phyloP scores from a whole-genome alignment of 1,284 basidiomycete genomes.

The Thelephora terrestris region DNA sequence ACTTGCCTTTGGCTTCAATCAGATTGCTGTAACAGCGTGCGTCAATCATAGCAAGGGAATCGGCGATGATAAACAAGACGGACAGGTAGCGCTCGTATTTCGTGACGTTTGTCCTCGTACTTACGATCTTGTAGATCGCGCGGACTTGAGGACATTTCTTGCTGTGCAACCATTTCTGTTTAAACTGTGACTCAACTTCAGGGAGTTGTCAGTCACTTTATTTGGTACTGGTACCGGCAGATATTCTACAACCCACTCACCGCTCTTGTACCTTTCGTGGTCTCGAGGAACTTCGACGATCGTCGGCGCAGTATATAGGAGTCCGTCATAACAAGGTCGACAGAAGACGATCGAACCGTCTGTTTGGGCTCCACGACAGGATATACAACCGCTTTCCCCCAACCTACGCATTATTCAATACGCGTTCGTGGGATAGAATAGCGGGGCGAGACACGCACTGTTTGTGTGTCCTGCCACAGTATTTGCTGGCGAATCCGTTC shows the following conservation, averaged over 20 bases:
- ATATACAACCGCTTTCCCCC: constrained; percentile 39
- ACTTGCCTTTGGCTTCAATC: constrained; percentile 49
- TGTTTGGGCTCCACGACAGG: constrained; percentile 45
- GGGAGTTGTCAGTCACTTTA: neutral
- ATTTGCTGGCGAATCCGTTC: constrained; percentile 28
- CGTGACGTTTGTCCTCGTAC: constrained; percentile 32
- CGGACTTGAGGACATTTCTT: constrained; percentile 41
- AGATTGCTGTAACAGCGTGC: constrained; percentile 24
- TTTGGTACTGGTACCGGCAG: neutral
- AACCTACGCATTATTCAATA: constrained; percentile 5
- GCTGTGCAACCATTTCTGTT: constrained; percentile 49
- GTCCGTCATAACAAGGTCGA: constrained; percentile 37
- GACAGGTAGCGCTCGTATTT: constrained; percentile 52
- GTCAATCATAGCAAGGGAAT: constrained; percentile 1
- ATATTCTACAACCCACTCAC: constrained; percentile 25
- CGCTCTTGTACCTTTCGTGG: constrained; percentile 51
- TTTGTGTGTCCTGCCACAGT: constrained; percentile 39
- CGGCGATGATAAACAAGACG: constrained; percentile 8
- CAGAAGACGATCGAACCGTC: constrained; percentile 48
- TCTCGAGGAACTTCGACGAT: constrained; percentile 47
- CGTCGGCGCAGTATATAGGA: constrained; percentile 39
- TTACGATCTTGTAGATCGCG: constrained; percentile 50
- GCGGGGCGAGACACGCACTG: constrained; percentile 23
- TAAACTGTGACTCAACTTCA: constrained; percentile 53
- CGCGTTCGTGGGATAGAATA: neutral